Base-by-base conservation (phyloP, 2,329 filamentous ascomycete genomes). In the Aschersonia sp. region DNA sequence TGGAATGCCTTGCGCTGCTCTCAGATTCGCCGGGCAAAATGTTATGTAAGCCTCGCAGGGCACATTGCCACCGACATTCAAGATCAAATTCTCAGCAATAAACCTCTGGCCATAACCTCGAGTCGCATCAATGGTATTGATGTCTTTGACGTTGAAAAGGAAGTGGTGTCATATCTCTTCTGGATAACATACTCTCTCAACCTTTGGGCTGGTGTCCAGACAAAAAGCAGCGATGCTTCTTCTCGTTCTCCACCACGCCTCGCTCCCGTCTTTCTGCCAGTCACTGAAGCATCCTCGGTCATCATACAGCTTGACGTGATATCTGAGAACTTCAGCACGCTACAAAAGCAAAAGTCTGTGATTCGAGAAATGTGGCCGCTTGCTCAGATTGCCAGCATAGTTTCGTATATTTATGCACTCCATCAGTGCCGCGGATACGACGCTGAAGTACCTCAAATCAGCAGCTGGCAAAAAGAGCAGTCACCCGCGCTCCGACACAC, bases 61-160 rank as follows among this genome's bases (percentile, higher is more conserved):
- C 54, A 54, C 6, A 51, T 65, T 30, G 55, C 40, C 40, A 14
- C 40, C 10, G 10, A 41, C 7, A 41, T 41, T 14, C 10, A 14
- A 22, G 40, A 41, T 7, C 40, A 41, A 14, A 41, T 41, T 2
- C 14, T n/a, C n/a, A 14, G n/a, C n/a, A 7, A 7, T 4, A 7
- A 7, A 9, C 14, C 40, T n/a, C 10, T 14, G n/a, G 6, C 40
- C 14, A n/a, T 41, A n/a, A 12, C 54, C 9, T 60, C 60, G 1
- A 65, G 62, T 39, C 60, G 62, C 32, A 66, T 68, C 51, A 68
- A 68, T 30, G 66, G 65, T 8, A 59, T 68, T 43, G 64, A 66
- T 40, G 59, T 68, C 3, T 60, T 59, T 43, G 60, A 63, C 43
- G 62, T 68, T 6, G 66, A 68, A 49, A 62, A 61, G 48, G 66